These are phyloP conservation scores for Xylaria castorea DNA, from an alignment of 495 filamentous ascomycete genomes.

Conservation along the genomic window DNA sequence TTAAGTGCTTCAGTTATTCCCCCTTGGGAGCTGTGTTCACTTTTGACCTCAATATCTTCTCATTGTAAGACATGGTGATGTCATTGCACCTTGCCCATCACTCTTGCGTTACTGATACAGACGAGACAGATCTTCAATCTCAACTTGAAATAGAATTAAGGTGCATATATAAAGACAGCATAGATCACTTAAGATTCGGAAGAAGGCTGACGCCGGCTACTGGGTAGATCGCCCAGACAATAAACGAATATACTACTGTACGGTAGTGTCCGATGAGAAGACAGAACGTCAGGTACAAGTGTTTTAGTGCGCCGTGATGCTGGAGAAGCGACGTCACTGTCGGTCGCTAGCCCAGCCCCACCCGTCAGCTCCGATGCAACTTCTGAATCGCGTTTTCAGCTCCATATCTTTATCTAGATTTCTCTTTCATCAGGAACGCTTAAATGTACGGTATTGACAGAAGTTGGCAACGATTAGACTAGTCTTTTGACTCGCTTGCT, in stretches of 20 bases:
- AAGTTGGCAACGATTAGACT: not conserved
- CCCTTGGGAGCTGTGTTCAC: not conserved
- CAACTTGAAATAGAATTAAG: not conserved
- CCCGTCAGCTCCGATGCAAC: not conserved
- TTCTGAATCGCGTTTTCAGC: not conserved
- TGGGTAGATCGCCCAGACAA: not conserved
- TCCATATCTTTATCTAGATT: not conserved
- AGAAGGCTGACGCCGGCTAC: too few relatives aligned
- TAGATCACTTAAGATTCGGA: not conserved
- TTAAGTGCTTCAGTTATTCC: not conserved
- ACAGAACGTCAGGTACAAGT: not conserved
- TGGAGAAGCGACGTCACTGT: not conserved
- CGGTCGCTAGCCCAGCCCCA: not conserved
- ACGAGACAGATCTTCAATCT: not conserved
- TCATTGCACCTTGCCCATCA: not conserved
- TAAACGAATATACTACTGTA: not conserved
- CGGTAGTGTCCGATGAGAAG: not conserved
- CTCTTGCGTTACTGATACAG: not conserved
- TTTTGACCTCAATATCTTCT: not conserved
- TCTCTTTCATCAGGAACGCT: not conserved
- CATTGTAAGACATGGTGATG: not conserved
- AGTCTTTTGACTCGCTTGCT: not conserved
- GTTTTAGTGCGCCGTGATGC: not conserved
- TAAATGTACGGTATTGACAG: not conserved
- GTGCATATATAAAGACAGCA: not conserved